phyloP scores from a whole-genome alignment of 1,139 yeast species.

The Hansenula lynferdii region DNA sequence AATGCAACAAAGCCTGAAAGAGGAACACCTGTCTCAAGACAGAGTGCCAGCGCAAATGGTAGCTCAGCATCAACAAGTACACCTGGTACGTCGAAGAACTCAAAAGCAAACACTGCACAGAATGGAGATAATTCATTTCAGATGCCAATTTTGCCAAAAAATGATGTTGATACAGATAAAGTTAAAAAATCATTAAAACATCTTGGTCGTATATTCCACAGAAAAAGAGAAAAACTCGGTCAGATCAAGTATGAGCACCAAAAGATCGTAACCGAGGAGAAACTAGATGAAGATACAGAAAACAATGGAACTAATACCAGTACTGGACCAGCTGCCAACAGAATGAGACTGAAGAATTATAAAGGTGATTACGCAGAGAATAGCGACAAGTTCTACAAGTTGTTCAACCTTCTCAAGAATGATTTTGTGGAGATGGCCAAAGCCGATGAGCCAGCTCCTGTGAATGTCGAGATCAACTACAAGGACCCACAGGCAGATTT shows the following conservation, averaged over 20 bases:
- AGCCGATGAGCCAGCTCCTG: neutral
- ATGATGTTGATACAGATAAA: constrained; percentile 20
- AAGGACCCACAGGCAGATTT: neutral
- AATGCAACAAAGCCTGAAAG: neutral
- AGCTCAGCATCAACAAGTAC: too few relatives aligned
- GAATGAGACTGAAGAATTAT: constrained; percentile 20
- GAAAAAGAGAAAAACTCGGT: constrained; percentile 13
- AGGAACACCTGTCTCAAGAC: neutral
- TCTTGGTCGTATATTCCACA: constrained; percentile 7
- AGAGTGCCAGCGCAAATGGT: neutral
- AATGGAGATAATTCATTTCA: neutral
- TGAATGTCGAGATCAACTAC: neutral
- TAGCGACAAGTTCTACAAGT: neutral
- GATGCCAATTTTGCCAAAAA: constrained; percentile 11
- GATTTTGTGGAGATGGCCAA: constrained; percentile 3
- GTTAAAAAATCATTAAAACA: constrained; percentile 12
- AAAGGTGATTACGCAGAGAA: constrained; percentile 22
- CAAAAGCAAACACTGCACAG: neutral
- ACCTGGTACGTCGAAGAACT: too few relatives aligned
- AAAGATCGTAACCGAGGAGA: constrained; percentile 10
- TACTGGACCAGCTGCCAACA: constrained; percentile 3
- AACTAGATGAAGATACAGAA: constrained; percentile 8
- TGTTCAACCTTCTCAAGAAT: constrained; percentile 1
- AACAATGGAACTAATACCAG: too few relatives aligned
- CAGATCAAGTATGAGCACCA: constrained; percentile 13